Evolutionary conservation across 2,329 filamentous ascomycete species (phyloP), one percentile per base, ranked within the genome.

Genomic region (Cercospora zeina): DNA sequence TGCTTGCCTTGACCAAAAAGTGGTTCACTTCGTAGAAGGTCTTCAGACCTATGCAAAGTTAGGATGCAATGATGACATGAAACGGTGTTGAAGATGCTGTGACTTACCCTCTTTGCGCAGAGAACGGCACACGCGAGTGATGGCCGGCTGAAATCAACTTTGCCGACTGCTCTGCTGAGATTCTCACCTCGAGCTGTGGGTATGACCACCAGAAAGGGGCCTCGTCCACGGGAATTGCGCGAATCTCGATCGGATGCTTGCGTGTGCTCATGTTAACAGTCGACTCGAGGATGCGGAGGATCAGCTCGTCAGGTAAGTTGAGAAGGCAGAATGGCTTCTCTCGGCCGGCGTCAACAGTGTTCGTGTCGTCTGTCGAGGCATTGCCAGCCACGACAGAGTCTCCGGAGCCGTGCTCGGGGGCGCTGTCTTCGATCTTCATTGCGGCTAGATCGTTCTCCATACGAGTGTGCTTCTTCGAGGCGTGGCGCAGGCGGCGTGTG

Each of bases 301-400:
- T 7, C 8, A 60, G 50, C 42, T 60, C 61, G 1, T 24, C 30
- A 1, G 61, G 57, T 3, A 60, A 24, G 10, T 56, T 50, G 9
- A 63, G 51, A 10, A 63, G 51, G 11, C 42, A 57, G 34, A 63
- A 63, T 21, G 27, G 30, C 19, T 53, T 42, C 19, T 31, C 39
- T 16, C 8, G 19, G 16, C 24, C 34, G 1, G 4, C 13, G 9
- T 45, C 24, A 13, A 3, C 37, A 2, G 11, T 5, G 0, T 19
- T 27, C 42, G 42, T 19, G 0, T 30, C 13, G 5, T 1, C 3
- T 7, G 13, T 24, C 9, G 2, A 3, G 6, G 1, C 21, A 30
- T 19, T 3, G 10, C 21, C 2, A 11, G 7, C 11, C 31, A 10
- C 31, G 31, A 34, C 8, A 9, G 9, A 10, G 9, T 9, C 31